Percentiles rank a stretch among this genome's conserved stretches.
Evolutionary conservation across 2,329 filamentous ascomycete species (phyloP).

Genomic region (Nemania abortiva): DNA sequence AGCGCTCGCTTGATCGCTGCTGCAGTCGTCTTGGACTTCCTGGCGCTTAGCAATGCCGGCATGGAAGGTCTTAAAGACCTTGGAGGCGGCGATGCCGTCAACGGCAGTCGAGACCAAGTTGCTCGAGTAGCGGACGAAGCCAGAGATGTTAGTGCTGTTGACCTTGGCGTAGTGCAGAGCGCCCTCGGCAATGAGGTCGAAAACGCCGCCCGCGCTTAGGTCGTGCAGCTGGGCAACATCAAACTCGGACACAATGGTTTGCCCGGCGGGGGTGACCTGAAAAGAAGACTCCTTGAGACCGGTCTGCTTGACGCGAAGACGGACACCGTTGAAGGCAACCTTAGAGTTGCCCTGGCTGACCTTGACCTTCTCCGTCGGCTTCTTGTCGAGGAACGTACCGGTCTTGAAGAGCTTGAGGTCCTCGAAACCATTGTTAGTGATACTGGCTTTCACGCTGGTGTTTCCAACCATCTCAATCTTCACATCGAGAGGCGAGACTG

Average conservation of each 20-base stretch:
- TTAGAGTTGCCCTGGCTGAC: slow-evolving; percentile 60
- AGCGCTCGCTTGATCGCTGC: slow-evolving; percentile 57
- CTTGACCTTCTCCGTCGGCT: slow-evolving; percentile 64
- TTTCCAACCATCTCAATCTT: slow-evolving; percentile 63
- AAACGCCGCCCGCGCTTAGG: slow-evolving; percentile 63
- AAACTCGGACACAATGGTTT: slow-evolving; percentile 65
- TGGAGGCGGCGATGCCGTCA: slow-evolving; percentile 66
- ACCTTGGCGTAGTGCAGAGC: slow-evolving; percentile 66
- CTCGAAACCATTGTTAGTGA: slow-evolving; percentile 64
- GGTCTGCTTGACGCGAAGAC: slow-evolving; percentile 60
- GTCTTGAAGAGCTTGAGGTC: slow-evolving; percentile 65
- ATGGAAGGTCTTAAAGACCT: slow-evolving; percentile 61
- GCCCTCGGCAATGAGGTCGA: slow-evolving; percentile 67
- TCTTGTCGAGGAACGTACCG: slow-evolving; percentile 64
- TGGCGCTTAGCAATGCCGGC: slow-evolving; percentile 63
- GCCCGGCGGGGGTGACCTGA: slow-evolving; percentile 59
- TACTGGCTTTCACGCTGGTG: slow-evolving; percentile 63
- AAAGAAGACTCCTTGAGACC: slow-evolving; percentile 63
- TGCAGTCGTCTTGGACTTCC: slow-evolving; percentile 60
- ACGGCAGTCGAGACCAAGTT: slow-evolving; percentile 69
- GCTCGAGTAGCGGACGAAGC: slow-evolving; percentile 67
- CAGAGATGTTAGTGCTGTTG: slow-evolving; percentile 65
- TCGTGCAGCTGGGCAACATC: slow-evolving; percentile 68
- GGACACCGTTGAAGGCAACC: slow-evolving; percentile 65
- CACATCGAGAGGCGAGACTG: slow-evolving; percentile 57